Conservation (phyloP, 208 protist species). For the Trypanosoma scelopori region DNA sequence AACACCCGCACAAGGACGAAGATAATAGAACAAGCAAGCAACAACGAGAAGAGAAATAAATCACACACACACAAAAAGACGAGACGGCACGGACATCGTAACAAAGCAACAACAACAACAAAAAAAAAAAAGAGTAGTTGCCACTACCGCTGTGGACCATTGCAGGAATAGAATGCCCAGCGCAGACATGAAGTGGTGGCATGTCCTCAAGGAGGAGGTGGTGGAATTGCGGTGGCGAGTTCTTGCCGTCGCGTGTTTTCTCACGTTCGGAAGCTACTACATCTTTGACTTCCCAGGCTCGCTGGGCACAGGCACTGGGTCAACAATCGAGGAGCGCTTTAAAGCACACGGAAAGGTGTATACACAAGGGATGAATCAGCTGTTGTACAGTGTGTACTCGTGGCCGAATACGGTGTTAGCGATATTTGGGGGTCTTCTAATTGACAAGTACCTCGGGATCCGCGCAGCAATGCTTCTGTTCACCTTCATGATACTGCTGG, state of each 20-base stretch:
- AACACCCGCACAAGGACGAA: too few relatives aligned
- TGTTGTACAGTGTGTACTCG: slow-evolving; percentile 92
- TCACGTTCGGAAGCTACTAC: slow-evolving; percentile 86
- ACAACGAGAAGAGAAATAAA: too few relatives aligned
- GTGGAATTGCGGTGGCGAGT: slow-evolving; percentile 79
- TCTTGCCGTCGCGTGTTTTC: slow-evolving; percentile 74
- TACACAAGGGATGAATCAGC: slow-evolving; percentile 86
- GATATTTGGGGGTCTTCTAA: slow-evolving; percentile 84
- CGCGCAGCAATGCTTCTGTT: slow-evolving; percentile 83
- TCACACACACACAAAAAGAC: slow-evolving; percentile 1
- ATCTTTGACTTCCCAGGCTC: slow-evolving; percentile 83
- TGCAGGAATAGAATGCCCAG: background rate
- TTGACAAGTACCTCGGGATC: slow-evolving; percentile 87
- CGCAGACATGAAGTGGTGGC: background rate
- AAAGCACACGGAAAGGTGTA: slow-evolving; percentile 44
- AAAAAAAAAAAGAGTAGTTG: background rate
- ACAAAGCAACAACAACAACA: background rate
- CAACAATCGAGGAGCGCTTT: slow-evolving; percentile 70
- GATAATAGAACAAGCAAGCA: too few relatives aligned
- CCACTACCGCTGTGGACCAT: background rate
- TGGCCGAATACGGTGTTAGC: slow-evolving; percentile 91
- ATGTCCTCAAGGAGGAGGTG: slow-evolving; percentile 41
- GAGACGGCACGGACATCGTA: background rate
- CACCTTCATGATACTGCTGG: slow-evolving; percentile 56
- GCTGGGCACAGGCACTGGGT: slow-evolving; percentile 54